Base-by-base conservation (phyloP, 106 monocot genomes). In the Dendrobium nobile region DNA sequence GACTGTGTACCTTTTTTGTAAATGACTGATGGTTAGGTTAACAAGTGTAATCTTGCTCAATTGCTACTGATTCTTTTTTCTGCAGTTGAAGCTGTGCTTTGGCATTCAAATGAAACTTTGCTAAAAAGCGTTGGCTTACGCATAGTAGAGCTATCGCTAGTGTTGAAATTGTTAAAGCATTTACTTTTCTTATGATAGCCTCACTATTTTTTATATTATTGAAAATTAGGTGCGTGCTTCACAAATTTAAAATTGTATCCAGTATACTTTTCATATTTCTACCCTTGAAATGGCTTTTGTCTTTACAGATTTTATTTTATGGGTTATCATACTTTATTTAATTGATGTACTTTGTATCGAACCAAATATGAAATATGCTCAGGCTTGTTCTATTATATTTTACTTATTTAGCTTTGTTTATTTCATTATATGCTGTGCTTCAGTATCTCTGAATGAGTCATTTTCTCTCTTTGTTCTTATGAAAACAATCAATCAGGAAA, bases 401-500 rank as follows among this genome's bases (percentile, higher is more conserved):
- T 15, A 41, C 17, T 73, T 4, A 41, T 37, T 73, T 24, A 22
- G n/a, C 10, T 31, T 10, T 37, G 33, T 70, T 51, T 51, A 51
- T 51, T 11, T 70, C 33, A 70, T 70, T 27, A 70, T 70, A 70
- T 70, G 70, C 9, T 19, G 74, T 74, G 28, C 41, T 13, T 43
- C 20, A 74, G n/a, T 44, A 16, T 33, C 37, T 43, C 9, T 74
- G n/a, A 44, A 44, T 22, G 5, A 37, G 26, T 74, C 11, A 42
- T 19, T 19, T 22, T 70, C 3, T 70, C 33, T 31, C 27, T 37
- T 6, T 44, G 19, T 44, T 74, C 19, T 42, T 18, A 43, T 70
- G 70, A 70, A 70, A 70, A 70, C 74, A 44, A 74, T 20, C 48
- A 47, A 47, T 15, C 48, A 76, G 76, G 76, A 76, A 76, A 76